Evolutionary conservation across 1,284 basidiomycete genomes (phyloP).

Genomic region (Sanghuangporus sanghuang): DNA sequence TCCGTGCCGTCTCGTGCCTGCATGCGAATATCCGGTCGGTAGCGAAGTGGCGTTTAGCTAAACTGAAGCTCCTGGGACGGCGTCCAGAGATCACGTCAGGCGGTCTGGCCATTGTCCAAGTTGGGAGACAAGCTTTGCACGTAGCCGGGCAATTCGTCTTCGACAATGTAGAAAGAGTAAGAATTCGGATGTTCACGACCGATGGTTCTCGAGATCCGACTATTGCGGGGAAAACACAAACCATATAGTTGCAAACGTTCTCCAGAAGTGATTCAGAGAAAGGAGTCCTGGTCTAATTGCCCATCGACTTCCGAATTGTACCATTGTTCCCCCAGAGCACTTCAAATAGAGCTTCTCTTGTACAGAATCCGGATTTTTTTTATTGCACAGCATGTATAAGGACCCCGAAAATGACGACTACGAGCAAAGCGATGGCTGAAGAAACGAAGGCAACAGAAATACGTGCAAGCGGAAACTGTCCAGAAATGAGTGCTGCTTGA

Average conservation of each 20-base stretch:
- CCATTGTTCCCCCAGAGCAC: neutral
- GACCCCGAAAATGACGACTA: conserved; percentile 47
- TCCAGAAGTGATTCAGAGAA: neutral
- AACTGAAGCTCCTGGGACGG: neutral
- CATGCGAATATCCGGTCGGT: neutral
- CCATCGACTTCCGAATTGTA: neutral
- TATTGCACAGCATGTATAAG: conserved; percentile 26
- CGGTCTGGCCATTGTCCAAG: too few relatives aligned
- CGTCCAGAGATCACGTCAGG: neutral
- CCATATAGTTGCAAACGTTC: neutral
- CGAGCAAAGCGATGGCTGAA: conserved; percentile 36
- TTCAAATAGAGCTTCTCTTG: neutral
- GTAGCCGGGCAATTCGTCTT: too few relatives aligned
- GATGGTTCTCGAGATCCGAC: neutral
- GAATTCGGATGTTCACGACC: neutral
- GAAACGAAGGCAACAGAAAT: conserved; percentile 40
- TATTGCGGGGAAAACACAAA: neutral
- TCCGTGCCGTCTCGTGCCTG: neutral
- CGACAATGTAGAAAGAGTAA: neutral
- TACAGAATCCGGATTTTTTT: neutral
- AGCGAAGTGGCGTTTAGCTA: neutral
- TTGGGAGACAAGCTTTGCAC: too few relatives aligned
- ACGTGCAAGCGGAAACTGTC: conserved; percentile 53
- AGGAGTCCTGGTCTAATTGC: neutral
- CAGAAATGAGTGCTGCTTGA: conserved; percentile 47